A percentile compares a stretch with the other conserved stretches of the same genome.
phyloP scores from a whole-genome alignment of 805 yeast genomes.

The Candida railenensis region DNA sequence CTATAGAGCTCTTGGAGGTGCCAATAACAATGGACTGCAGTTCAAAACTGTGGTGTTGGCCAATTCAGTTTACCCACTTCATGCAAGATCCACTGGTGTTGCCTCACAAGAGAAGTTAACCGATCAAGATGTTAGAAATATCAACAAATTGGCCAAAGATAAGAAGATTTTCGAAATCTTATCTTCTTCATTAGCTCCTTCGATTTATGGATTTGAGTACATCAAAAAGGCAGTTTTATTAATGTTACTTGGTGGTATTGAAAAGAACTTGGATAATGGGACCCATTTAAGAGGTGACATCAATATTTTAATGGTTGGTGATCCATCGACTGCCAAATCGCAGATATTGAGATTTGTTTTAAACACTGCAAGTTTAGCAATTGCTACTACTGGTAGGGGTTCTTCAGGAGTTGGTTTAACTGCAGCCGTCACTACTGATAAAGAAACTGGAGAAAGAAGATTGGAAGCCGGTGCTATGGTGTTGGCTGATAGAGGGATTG shows the following conservation, averaged over 20 bases:
- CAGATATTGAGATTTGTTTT: conserved; percentile 92
- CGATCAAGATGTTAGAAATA: conserved; percentile 81
- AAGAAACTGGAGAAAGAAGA: conserved; percentile 94
- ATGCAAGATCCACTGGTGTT: conserved; percentile 84
- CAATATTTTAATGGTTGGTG: conserved; percentile 95
- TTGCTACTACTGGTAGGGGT: conserved; percentile 98
- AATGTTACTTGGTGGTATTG: conserved; percentile 91
- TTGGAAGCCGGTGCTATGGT: conserved; percentile 99
- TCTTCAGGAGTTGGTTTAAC: conserved; percentile 99
- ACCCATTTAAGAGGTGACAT: conserved; percentile 98
- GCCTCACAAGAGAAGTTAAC: conserved; percentile 67
- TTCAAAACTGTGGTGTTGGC: conserved; percentile 85
- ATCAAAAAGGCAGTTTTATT: conserved; percentile 88
- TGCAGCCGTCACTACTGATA: conserved; percentile 95
- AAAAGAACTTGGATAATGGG: conserved; percentile 90
- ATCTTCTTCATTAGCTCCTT: conserved; percentile 89
- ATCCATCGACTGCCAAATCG: conserved; percentile 97
- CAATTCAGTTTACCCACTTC: conserved; percentile 84
- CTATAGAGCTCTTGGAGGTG: conserved; percentile 86
- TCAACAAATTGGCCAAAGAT: conserved; percentile 72
- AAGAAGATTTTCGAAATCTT: conserved; percentile 73
- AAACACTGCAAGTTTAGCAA: conserved; percentile 92
- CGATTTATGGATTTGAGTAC: conserved; percentile 89
- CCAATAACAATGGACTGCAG: conserved; percentile 54
- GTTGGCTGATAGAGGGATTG: conserved; percentile 93